Percentiles rank a stretch among this genome's conserved stretches.
Conservation (phyloP, 768 basidiomycete species). For the Leccinum fibrillosum region DNA sequence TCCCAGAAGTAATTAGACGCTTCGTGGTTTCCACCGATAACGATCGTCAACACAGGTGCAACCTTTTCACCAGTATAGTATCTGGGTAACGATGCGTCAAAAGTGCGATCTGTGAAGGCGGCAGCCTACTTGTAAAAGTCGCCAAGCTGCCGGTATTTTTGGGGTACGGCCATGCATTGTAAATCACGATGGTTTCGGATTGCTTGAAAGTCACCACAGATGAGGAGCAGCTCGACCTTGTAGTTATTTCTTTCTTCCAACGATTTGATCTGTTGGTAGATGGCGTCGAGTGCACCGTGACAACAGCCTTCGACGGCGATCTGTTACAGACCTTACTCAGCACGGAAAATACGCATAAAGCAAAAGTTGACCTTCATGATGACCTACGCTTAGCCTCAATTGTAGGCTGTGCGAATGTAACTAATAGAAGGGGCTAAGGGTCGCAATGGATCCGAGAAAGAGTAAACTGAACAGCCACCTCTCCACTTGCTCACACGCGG, state of each 20-base stretch:
- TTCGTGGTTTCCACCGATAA: conserved; percentile 98
- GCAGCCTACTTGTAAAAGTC: conserved; percentile 70
- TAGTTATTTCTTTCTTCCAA: conserved; percentile 62
- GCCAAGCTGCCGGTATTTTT: conserved; percentile 81
- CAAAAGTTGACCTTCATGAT: conserved; percentile 24
- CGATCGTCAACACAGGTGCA: conserved; percentile 87
- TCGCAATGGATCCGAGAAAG: too few relatives aligned
- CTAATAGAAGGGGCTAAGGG: too few relatives aligned
- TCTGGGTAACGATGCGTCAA: conserved; percentile 34
- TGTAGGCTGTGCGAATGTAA: background rate
- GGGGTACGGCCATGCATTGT: conserved; percentile 86
- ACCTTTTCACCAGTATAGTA: conserved; percentile 82
- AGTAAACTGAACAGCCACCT: background rate
- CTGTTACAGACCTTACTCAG: conserved; percentile 35
- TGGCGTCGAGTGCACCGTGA: conserved; percentile 88
- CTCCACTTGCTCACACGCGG: conserved; percentile 12
- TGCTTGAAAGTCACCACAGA: conserved; percentile 97
- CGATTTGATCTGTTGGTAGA: conserved; percentile 66
- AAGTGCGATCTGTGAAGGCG: background rate
- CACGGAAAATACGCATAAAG: background rate
- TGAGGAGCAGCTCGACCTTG: conserved; percentile 80
- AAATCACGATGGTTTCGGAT: conserved; percentile 83
- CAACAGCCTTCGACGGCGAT: conserved; percentile 94
- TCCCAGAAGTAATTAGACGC: conserved; percentile 98
- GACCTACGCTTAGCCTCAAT: background rate